Evolutionary conservation across 306 rosid genomes (phyloP).

Genomic region (Malus fusca): DNA sequence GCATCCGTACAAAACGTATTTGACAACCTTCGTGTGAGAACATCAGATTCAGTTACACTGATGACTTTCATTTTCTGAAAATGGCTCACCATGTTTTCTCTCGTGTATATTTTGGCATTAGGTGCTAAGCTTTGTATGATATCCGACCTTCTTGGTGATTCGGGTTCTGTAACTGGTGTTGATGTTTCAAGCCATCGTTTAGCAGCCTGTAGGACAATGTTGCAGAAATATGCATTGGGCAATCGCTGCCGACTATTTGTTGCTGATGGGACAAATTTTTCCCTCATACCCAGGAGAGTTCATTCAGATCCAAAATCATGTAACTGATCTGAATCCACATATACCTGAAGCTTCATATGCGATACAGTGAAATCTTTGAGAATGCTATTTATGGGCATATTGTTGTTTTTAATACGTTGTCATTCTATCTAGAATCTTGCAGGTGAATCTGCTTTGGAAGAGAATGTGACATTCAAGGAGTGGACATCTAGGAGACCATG

Average conservation of each 20-base stretch:
- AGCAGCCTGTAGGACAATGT: slow-evolving; percentile 79
- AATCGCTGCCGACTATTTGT: slow-evolving; percentile 75
- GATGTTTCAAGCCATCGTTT: slow-evolving; percentile 87
- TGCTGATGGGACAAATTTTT: slow-evolving; percentile 72
- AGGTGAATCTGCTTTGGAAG: slow-evolving; percentile 47
- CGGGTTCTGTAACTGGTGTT: slow-evolving; percentile 81
- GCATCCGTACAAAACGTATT: background rate
- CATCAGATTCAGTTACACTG: background rate
- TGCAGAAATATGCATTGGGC: slow-evolving; percentile 72
- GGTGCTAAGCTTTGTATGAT: slow-evolving; percentile 96
- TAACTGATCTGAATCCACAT: slow-evolving; percentile 20
- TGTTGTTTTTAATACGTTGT: slow-evolving; percentile 30
- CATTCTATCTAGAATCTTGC: slow-evolving; percentile 53
- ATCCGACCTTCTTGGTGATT: slow-evolving; percentile 63
- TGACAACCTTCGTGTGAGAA: background rate
- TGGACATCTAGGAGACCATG: slow-evolving; percentile 83
- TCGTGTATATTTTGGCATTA: slow-evolving; percentile 15
- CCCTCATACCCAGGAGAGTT: slow-evolving; percentile 41
- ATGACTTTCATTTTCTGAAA: background rate
- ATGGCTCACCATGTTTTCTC: background rate
- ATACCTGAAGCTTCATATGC: background rate
- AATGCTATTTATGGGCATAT: background rate
- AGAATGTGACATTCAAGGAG: slow-evolving; percentile 47
- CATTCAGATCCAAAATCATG: slow-evolving; percentile 37
- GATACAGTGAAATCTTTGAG: background rate